phyloP scores from a whole-genome alignment of 768 basidiomycete genomes.

The Tulasnella calospora region DNA sequence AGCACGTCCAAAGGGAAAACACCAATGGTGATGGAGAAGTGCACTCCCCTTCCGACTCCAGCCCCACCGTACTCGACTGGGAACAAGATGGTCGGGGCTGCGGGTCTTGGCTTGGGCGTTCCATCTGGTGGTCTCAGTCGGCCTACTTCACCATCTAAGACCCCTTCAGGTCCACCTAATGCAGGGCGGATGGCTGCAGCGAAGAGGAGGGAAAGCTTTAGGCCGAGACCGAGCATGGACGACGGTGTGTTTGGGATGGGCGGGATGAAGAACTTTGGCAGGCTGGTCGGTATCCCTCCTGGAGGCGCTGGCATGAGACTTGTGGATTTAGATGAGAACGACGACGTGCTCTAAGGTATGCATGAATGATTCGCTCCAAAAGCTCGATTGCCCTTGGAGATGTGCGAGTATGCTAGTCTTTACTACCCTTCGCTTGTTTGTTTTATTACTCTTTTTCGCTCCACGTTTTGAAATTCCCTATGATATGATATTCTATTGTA shows the following conservation, averaged over 20 bases:
- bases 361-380: background rate
- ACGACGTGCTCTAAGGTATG: background rate
- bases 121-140: background rate
- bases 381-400: background rate
- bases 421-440: background rate
- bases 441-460: background rate
- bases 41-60: background rate
- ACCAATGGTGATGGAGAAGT: background rate
- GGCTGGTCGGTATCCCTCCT: background rate
- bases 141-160: background rate
- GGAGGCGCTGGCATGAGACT: background rate
- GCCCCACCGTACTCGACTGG: background rate
- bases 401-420: background rate
- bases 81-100: slow-evolving; percentile 8
- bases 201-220: slow-evolving; percentile 68
- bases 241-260: slow-evolving; percentile 30
- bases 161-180: background rate
- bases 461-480: background rate
- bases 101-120: slow-evolving; percentile 3
- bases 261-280: slow-evolving; percentile 20
- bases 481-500: background rate
- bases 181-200: slow-evolving; percentile 21
- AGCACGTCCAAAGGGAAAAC: background rate
- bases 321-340: background rate
- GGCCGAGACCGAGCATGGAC: slow-evolving; percentile 71